Base-by-base conservation (phyloP, 345 rosid species). In the Eucalyptus caleyi region DNA sequence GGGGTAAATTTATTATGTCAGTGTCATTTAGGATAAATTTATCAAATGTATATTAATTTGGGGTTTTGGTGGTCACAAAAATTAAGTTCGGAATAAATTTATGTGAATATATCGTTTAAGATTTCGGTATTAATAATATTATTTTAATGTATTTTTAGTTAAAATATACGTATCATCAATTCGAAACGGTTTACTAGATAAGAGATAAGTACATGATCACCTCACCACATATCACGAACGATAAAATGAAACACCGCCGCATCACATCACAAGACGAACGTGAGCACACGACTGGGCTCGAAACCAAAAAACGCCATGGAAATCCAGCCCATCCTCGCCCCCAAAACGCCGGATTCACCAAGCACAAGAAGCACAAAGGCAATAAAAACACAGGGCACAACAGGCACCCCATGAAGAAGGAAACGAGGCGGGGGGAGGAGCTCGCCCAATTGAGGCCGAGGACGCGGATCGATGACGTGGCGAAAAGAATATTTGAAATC, bases 381-480 rank as follows among this genome's bases (percentile, higher is more conserved):
- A 77, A 37, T 40, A 77, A 40, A 77, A 21, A 40, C 47, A 77
- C 47, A 77, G 4, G 16, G 80, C 80, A 32, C 1, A 3, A 15
- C 59, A 53, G 80, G 80, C 80, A 15, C 40, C 80, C 42, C 21
- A 69, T 69, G 12, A 19, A n/a, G 34, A 15, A 53, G 59, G 59
- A 21, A 53, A 1, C 59, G 26, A 53, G 59, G 56, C 11, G 2
- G 59, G 59, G 16, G 2, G 85, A 40, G 85, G 30, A 40, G 85
- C 30, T 40, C 30, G 85, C 47, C 56, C 94, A 93, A 92, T 94
- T 1, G 21, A 0, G 6, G 34, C 3, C 50, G 42, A 87, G 40
- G 92, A 89, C 97, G 14, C 47, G 91, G 99, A 97, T 95, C 88
- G 93, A 10, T 95, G 95, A 97, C 96, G 88, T 97, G 99, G 94